Base-by-base conservation (phyloP, 176 grass and related monocot genomes). In the Miscanthus lutarioriparius region DNA sequence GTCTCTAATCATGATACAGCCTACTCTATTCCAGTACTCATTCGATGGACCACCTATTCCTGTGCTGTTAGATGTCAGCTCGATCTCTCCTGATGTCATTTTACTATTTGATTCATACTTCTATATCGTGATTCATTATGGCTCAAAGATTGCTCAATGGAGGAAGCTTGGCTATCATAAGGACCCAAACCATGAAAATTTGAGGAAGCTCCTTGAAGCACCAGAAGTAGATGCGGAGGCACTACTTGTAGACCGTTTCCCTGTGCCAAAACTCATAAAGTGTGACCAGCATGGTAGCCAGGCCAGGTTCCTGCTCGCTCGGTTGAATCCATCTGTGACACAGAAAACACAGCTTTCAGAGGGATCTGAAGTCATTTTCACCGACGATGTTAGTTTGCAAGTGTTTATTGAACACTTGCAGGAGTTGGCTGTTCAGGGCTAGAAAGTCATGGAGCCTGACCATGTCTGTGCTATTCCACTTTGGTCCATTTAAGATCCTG, bases 381-480 rank as follows among this genome's bases (percentile, higher is more conserved):
- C 93, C 0, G 91, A 99, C 23, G 91, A 99, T 91, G 84, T 99
- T 67, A 94, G 90, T 81, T 87, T 99, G 91, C 93, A 99, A 92
- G 91, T 91, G 67, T 99, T 99, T 91, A 92, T 99, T 81, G 96
- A 99, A 27, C 96, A 99, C 81, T 88, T 99, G 93, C 97, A 96
- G 82, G 97, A 96, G 80, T 76, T 99, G 75, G 97, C 97, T 84
- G 91, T 99, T 76, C 90, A 91, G 84, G 93, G 86, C 40, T 95
- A 91, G 88, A 47, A 84, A 75, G 22, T 11, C n/a, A 16, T 86
- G 90, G n/a, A 92, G 85, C 78, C 75, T 92, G 26, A 80, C 84
- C 33, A 89, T 87, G 71, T 86, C 90, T 90, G 64, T 87, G 56
- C 86, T 91, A 30, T 92, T 86, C 28, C 87, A 80, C 84, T 58